These are phyloP conservation scores for Ophiostoma ulmi DNA, from an alignment of 2,329 filamentous ascomycete species.

Conservation along the genomic window DNA sequence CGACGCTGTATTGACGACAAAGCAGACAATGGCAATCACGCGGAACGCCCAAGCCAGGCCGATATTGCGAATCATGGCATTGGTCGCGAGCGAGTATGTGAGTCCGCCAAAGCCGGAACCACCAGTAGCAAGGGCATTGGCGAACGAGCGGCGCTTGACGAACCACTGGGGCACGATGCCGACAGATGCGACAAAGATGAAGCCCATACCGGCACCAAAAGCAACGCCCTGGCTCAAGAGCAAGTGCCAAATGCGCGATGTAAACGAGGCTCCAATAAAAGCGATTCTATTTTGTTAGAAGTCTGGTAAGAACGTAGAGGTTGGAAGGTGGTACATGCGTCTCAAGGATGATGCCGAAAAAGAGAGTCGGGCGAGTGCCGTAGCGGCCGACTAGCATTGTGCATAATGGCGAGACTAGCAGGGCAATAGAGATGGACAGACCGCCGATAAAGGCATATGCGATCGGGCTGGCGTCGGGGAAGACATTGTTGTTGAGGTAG, in stretches of 20 bases:
- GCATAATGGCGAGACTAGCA: slow-evolving; percentile 63
- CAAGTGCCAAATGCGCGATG: slow-evolving; percentile 65
- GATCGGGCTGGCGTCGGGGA: slow-evolving; percentile 58
- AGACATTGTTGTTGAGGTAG: slow-evolving; percentile 54
- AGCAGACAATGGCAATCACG: slow-evolving; percentile 58
- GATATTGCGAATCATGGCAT: slow-evolving; percentile 61
- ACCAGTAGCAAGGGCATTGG: slow-evolving; percentile 62
- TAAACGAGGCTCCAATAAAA: slow-evolving; percentile 66
- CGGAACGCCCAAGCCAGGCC: slow-evolving; percentile 63
- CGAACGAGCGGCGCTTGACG: slow-evolving; percentile 59
- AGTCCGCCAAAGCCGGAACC: slow-evolving; percentile 72
- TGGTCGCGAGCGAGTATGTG: slow-evolving; percentile 60
- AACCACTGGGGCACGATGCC: slow-evolving; percentile 72
- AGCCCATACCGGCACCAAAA: slow-evolving; percentile 75
- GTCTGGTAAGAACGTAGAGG: background rate
- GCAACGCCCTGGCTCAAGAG: slow-evolving; percentile 69
- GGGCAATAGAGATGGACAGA: slow-evolving; percentile 59
- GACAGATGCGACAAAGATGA: slow-evolving; percentile 65
- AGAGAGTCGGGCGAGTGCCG: slow-evolving; percentile 60
- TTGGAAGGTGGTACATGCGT: slow-evolving; percentile 36
- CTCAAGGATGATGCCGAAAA: slow-evolving; percentile 60
- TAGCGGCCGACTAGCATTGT: slow-evolving; percentile 56
- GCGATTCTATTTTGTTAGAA: slow-evolving; percentile 38
- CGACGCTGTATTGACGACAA: slow-evolving; percentile 59
- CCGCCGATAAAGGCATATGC: slow-evolving; percentile 75